phyloP scores from a whole-genome alignment of 805 yeast species.

The Yarrowia porcina region DNA sequence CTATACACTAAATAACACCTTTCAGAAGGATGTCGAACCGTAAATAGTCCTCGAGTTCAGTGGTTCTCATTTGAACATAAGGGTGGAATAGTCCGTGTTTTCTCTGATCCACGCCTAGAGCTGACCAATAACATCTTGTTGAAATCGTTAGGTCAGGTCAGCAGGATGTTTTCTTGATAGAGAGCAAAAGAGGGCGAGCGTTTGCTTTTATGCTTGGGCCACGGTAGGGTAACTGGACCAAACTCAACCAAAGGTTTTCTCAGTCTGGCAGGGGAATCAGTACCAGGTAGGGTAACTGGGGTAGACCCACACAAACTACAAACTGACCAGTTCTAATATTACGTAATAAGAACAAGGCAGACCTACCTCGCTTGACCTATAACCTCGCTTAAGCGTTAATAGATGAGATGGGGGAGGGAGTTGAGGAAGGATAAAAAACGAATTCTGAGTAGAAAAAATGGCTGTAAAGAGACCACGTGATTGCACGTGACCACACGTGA shows the following conservation, averaged over 20 bases:
- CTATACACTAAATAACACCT: not conserved
- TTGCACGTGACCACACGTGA: too few species aligned
- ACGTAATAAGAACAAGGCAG: not conserved
- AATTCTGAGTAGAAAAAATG: too few species aligned
- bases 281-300: not conserved
- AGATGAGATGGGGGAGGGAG: not conserved
- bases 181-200: not conserved
- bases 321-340: too few species aligned
- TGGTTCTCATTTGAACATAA: conserved; percentile 8
- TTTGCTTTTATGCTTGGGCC: conserved; percentile 12
- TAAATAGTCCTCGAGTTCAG: conserved; percentile 23
- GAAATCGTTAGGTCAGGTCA: conserved; percentile 20
- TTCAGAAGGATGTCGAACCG: not conserved
- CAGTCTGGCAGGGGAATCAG: too few species aligned
- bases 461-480: not conserved
- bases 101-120: conserved; percentile 22
- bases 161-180: conserved; percentile 23
- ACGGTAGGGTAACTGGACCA: conserved; percentile 14
- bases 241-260: not conserved
- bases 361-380: not conserved
- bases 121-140: conserved; percentile 19
- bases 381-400: not conserved
- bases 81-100: conserved; percentile 24
- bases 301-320: not conserved
- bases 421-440: too few species aligned